Base-by-base conservation (phyloP, 306 rosid species). In the Fragaria vesca region DNA sequence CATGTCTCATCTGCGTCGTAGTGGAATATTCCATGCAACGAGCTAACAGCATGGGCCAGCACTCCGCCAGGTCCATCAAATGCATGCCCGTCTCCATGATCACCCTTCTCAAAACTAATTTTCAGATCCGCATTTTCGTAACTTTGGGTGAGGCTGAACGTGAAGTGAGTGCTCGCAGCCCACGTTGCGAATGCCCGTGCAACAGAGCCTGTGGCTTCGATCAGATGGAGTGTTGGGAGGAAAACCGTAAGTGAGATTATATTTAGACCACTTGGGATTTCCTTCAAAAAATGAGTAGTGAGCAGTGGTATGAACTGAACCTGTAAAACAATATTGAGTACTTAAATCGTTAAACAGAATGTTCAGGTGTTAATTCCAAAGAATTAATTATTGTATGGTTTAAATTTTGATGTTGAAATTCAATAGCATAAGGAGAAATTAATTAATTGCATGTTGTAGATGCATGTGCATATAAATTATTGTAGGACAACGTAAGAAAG, bases 1-100 rank as follows among this genome's bases (percentile, higher is more conserved):
- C 87, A 86, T 0, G 1, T 0, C 68, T 80, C 89, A 7, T 83
- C 87, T 0, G 72, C 79, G 12, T 86, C 85, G 16, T 20, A 86
- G 28, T 86, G 87, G 6, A 83, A 30, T 78, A 83, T 72, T 50
- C 89, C 89, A 17, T 74, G 60, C 0, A 66, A 13, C 0, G 85
- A 87, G 1, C 77, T 4, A 54, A 65, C 78, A 0, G 87, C 69
- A 17, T 86, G 87, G n/a, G 85, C 86, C 26, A 78, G 7, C 1
- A 12, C 13, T 3, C 45, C 78, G 4, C 83, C 79, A 0, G 66
- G 66, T 0, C 87, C 85, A 0, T 83, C 87, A 43, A 86, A 86
- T 0, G 83, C 18, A 4, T 0, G 0, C 8, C 83, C 83, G 66
- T 86, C 85, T 9, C 87, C 87, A 8, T 83, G 89, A 7, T 80